Conservation (phyloP, 768 basidiomycete species). For the Tricholoma flavovirens region DNA sequence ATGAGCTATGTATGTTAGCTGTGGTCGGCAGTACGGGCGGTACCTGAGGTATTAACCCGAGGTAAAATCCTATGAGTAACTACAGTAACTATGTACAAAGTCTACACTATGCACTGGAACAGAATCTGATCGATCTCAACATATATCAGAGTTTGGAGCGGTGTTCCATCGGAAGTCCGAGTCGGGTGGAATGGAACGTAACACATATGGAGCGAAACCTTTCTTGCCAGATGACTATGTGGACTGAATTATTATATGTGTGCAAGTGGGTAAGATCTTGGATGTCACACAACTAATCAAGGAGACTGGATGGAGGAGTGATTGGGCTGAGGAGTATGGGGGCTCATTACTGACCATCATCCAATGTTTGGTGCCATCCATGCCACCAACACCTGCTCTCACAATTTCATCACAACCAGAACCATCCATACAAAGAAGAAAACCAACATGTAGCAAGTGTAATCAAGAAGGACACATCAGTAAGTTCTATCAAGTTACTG, state of each 20-base stretch:
- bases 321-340: conserved; percentile 1
- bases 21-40: too few relatives aligned
- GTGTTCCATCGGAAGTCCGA: too few relatives aligned
- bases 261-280: not conserved
- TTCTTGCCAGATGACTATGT: conserved; percentile 4
- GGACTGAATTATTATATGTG: conserved; percentile 1
- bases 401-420: not conserved
- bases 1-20: too few relatives aligned
- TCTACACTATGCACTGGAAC: too few relatives aligned
- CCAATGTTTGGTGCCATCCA: not conserved
- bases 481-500: not conserved
- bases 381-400: not conserved
- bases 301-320: conserved; percentile 4
- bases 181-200: too few relatives aligned
- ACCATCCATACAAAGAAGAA: not conserved
- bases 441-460: not conserved
- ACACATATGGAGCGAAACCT: not conserved
- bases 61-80: too few relatives aligned
- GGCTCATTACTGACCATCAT: not conserved
- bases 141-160: too few relatives aligned
- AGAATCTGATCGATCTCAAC: too few relatives aligned
- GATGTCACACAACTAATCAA: not conserved
- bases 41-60: too few relatives aligned
- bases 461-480: not conserved
- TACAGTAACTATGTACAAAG: too few relatives aligned